Conservation (phyloP, 768 basidiomycete genomes). For the Hygrocybe coccinea region DNA sequence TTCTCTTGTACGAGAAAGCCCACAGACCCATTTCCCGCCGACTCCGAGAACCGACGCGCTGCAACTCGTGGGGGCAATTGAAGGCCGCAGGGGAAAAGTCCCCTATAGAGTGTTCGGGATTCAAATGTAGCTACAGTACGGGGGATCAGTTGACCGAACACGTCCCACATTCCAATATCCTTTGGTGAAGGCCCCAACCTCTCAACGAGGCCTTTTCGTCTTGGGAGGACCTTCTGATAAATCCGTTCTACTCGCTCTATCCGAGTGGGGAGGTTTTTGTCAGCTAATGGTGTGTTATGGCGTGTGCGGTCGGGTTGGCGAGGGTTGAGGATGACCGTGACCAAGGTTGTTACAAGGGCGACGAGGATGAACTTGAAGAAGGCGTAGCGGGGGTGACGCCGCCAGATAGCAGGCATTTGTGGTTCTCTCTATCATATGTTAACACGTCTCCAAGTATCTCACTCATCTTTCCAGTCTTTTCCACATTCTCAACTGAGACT, state of each 20-base stretch:
- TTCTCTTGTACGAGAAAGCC: slow-evolving; percentile 53
- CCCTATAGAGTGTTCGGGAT: slow-evolving; percentile 35
- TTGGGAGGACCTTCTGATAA: slow-evolving; percentile 40
- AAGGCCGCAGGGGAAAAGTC: slow-evolving; percentile 50
- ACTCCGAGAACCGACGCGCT: slow-evolving; percentile 54
- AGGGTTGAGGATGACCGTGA: slow-evolving; percentile 44
- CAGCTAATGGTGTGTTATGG: slow-evolving; percentile 21
- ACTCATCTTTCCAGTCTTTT: background rate
- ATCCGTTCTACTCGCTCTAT: slow-evolving; percentile 40
- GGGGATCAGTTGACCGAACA: background rate
- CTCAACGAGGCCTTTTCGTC: slow-evolving; percentile 46
- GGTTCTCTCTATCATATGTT: too few species aligned
- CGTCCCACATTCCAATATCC: slow-evolving; percentile 40
- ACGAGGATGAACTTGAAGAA: slow-evolving; percentile 39
- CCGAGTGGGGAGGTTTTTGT: slow-evolving; percentile 35
- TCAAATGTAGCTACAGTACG: background rate
- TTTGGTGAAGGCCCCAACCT: slow-evolving; percentile 50
- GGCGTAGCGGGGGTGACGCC: slow-evolving; percentile 51
- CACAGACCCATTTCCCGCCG: slow-evolving; percentile 70
- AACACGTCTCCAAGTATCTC: background rate
- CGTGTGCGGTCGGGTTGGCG: slow-evolving; percentile 22
- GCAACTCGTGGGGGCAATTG: slow-evolving; percentile 48
- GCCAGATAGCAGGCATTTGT: slow-evolving; percentile 32
- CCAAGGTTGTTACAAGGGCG: slow-evolving; percentile 41
- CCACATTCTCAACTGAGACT: too few species aligned